Evolutionary conservation across 1,139 yeast species (phyloP), one percentile per base, ranked within the genome.

Genomic region (Suhomyces chickasaworum): DNA sequence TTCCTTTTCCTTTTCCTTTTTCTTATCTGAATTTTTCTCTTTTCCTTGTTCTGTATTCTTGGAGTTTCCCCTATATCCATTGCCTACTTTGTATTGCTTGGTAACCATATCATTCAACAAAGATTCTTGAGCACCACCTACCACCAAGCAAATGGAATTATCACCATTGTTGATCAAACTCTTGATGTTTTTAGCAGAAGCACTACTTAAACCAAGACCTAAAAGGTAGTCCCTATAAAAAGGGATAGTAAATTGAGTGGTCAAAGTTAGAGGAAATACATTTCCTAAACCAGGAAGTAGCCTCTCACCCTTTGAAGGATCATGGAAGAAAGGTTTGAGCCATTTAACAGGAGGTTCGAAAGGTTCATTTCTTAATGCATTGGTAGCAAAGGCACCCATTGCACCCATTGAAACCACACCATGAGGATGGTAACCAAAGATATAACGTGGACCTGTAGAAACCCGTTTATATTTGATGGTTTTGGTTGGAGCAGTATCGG

Each of bases 381-480:
- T 91, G 8, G 96, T 87, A 0, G 86, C 93, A 58, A 93, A 75
- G 0, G 84, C 84, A 4, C 97, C 97, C 64, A 93, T 83, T 0
- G 86, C 95, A 1, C 98, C 97, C 80, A 91, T 78, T 0, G 97
- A 89, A 22, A 91, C 90, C 9, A 93, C 91, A 0, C 99, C 99
- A 63, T 93, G 99, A 0, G 99, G 99, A 65, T 91, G 98, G 61
- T 89, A 87, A 0, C 97, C 96, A 66, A 93, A 91, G 1, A 93
- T 82, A 63, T 93, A 93, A 39, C 86, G 74, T 1, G 95, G 90
- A 0, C 93, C 95, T 1, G 81, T 72, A n/a, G 71, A 60, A 2
- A 74, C 68, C 32, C 63, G 65, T 35, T 63, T 67, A 29, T 54
- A 58, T 37, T 56, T 59, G 34, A 29, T 16, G 18, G 40, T 9